Base-by-base conservation (phyloP, 1,284 basidiomycete species). In the Phylloboletellus chloephorus region DNA sequence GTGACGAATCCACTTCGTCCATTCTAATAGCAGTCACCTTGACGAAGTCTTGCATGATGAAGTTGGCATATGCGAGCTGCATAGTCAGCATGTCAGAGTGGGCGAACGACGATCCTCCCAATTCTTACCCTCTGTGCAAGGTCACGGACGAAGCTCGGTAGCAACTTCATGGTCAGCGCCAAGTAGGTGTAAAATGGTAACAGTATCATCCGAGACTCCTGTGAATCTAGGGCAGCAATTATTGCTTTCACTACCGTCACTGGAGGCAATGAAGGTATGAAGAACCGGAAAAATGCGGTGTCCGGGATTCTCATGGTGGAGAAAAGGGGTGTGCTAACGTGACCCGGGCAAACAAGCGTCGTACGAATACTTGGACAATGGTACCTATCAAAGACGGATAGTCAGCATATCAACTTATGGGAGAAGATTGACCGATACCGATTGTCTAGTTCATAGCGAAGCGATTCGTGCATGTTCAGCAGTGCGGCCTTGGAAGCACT, bases 401-500 rank as follows among this genome's bases (percentile, higher is more conserved):
- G 33, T 43, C 16, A 20, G 9, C 23, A 50, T 30, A 28, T 22
- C 31, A 37, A 28, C 9, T 7, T 35, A 39, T 38, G 52, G 12
- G 33, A 13, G 20, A 23, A 28, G 28, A 23, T 28, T 23, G 7
- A 16, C 52, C 56, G 22, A n/a, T 54, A 85, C 78, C 74, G 66
- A 37, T 82, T 78, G 56, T 93, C 84, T 12, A 95, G 75, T 60
- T 96, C 92, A 52, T 81, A 85, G 30, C 88, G 76, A 39, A 96
- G 71, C 6, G 84, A 82, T 50, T 89, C 83, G 50, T 92, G 79
- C 31, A 95, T 64, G 20, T 76, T 76, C 15, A 86, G 69, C 15
- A 86, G 56, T 7, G 90, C 91, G 7, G 89, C 88, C 65, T 95
- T 96, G 21, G 88, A 89, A 5, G 89, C 88, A 58, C 74, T 76